Conservation (phyloP, 495 filamentous ascomycete genomes). For the Chaetomium fimeti region DNA sequence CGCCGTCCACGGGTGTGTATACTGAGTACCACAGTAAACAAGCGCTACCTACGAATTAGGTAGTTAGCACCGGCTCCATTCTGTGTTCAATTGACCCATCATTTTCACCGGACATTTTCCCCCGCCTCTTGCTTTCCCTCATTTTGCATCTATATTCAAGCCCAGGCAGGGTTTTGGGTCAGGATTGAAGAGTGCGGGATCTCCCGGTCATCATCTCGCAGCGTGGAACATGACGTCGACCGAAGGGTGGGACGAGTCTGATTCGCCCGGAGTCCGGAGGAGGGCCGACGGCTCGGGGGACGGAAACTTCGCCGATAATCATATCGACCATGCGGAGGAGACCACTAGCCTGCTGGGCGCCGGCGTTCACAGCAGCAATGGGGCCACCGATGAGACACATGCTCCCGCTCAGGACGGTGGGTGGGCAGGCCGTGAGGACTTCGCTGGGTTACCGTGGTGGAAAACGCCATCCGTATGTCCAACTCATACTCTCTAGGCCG, state of each 20-base stretch:
- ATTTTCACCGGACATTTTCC: not conserved
- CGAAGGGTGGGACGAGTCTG: not conserved
- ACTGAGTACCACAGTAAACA: not conserved
- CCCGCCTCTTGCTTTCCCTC: not conserved
- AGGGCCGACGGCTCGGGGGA: not conserved
- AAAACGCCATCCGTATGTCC: conserved; percentile 65
- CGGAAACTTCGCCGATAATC: not conserved
- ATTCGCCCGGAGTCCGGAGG: not conserved
- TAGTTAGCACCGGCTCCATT: too few species aligned
- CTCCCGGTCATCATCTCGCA: not conserved
- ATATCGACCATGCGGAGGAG: conserved; percentile 37
- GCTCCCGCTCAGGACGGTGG: conserved; percentile 23
- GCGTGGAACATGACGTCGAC: conserved; percentile 8
- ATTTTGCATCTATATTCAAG: too few species aligned
- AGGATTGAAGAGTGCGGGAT: not conserved
- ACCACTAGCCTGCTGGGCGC: conserved; percentile 43
- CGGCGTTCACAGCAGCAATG: conserved; percentile 6
- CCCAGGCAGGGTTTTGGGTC: too few species aligned
- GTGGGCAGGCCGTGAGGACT: conserved; percentile 55
- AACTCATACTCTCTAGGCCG: not conserved
- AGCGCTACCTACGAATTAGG: not conserved
- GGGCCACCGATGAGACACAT: conserved; percentile 8
- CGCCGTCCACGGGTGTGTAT: too few species aligned
- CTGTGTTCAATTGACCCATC: not conserved
- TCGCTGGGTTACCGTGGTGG: conserved; percentile 66